Evolutionary conservation across 164 flowering plant species (phyloP), one percentile per base, ranked within the genome.

Genomic region (Piper betle): DNA sequence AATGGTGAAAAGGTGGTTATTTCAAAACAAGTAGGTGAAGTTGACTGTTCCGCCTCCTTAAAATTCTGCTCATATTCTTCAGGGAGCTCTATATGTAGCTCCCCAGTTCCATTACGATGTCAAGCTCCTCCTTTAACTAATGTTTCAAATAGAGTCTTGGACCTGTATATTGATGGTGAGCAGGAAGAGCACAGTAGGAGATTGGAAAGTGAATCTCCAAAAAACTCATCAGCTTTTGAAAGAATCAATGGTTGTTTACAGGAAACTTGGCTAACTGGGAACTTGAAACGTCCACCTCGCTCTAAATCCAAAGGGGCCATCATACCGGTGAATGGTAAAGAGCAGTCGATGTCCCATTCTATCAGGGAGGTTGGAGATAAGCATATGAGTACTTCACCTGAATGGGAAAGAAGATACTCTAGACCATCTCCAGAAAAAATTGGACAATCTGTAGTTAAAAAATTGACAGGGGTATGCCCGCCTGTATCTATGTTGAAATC

Each of bases 131-230:
- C 58, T 19, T 68, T 65, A n/a, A 78, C 82, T 56, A 77, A 75
- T 67, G 76, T 67, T 59, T 80, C 90, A n/a, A 79, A 60, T 66
- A 80, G 75, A 59, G 73, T 84, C 53, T 64, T 94, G 54, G 99
- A 94, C 66, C 94, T 86, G 8, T 94, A 85, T 71, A 87, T 94
- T 69, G 99, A 88, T 75, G 97, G 96, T n/a, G 99, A 94, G 67
- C 82, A 81, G 25, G 72, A 73, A 46, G 90, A 83, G 64, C 75
- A 69, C 64, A 71, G 58, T 61, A 37, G 58, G 52, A 73, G 66
- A 63, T 54, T 69, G 11, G 78, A 64, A 61, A 78, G 59, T 40
- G 69, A 53, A 67, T 66, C 73, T 62, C 71, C 53, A 46, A 81
- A 66, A 67, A 71, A 62, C 53, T 67, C 64, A 60, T 33, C 65